These are phyloP conservation scores for Citrullus amarus DNA, from an alignment of 306 rosid species.

Conservation along the genomic window DNA sequence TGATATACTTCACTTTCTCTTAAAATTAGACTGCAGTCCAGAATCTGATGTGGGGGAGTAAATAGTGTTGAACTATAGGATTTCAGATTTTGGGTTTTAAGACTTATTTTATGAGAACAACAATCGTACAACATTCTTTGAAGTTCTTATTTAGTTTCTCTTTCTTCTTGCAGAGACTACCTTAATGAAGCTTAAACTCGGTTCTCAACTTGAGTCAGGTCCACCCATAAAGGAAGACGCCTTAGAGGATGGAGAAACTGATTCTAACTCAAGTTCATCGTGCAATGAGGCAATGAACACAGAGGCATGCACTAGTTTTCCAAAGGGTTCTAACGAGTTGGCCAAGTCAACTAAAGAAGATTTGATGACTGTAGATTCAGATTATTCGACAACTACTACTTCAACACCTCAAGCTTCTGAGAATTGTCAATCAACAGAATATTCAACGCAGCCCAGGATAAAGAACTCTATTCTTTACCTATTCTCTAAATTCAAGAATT, in stretches of 20 bases:
- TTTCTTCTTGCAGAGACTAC: slow-evolving; percentile 58
- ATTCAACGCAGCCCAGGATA: slow-evolving; percentile 8
- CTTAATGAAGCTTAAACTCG: slow-evolving; percentile 65
- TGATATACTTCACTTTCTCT: neutral
- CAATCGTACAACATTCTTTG: neutral
- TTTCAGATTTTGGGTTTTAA: neutral
- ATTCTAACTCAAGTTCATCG: slow-evolving; percentile 25
- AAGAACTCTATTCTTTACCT: slow-evolving; percentile 40
- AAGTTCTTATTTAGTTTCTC: neutral
- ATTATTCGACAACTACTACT: slow-evolving; percentile 17
- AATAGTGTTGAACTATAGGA: neutral
- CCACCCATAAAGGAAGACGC: slow-evolving; percentile 10
- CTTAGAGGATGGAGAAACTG: slow-evolving; percentile 10
- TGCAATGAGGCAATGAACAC: slow-evolving; percentile 20
- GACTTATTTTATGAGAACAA: neutral
- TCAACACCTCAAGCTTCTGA: neutral
- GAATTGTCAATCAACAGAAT: slow-evolving; percentile 8
- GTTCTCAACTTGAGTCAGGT: slow-evolving; percentile 37
- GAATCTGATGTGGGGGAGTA: neutral
- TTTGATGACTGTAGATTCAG: slow-evolving; percentile 24
- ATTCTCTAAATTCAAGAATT: slow-evolving; percentile 31
- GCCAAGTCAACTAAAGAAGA: slow-evolving; percentile 7
- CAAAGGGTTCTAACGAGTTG: slow-evolving; percentile 9
- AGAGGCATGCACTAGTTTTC: slow-evolving; percentile 12
- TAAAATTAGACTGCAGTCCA: neutral